These are phyloP conservation scores for Omphalotus guepiniiformis DNA, from an alignment of 768 basidiomycete genomes.

Conservation along the genomic window DNA sequence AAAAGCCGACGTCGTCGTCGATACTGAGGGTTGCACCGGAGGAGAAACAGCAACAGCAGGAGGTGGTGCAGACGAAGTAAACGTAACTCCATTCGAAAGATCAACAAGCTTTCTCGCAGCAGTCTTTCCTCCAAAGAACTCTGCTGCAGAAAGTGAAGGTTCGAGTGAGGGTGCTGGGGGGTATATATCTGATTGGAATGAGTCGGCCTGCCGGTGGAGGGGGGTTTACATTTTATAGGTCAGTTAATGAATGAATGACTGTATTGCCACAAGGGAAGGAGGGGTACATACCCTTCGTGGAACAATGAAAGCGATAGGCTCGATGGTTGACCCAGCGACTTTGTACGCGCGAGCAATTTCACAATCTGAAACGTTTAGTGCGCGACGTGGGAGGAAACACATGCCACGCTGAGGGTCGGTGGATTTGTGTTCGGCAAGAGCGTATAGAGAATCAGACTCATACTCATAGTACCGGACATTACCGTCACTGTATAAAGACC, in stretches of 20 bases:
- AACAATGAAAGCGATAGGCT: conserved; percentile 93
- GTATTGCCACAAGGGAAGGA: too few species aligned
- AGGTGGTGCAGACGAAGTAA: conserved; percentile 19
- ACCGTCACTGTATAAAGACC: conserved; percentile 62
- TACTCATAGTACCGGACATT: conserved; percentile 98
- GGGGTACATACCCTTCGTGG: conserved; percentile 70
- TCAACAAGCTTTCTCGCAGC: conserved; percentile 70
- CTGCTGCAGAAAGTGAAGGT: conserved; percentile 72
- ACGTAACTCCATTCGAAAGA: conserved; percentile 58
- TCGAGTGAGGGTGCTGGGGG: conserved; percentile 85
- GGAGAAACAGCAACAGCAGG: conserved; percentile 26
- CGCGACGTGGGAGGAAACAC: conserved; percentile 92
- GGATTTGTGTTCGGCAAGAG: conserved; percentile 81
- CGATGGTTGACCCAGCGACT: conserved; percentile 64
- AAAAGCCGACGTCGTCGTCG: conserved; percentile 20
- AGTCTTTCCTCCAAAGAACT: conserved; percentile 86
- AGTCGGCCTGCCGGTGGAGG: conserved; percentile 58
- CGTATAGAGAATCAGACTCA: conserved; percentile 76
- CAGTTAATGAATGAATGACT: too few species aligned
- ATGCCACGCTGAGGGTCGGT: conserved; percentile 94
- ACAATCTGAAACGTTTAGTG: conserved; percentile 84
- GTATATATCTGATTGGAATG: conserved; percentile 97
- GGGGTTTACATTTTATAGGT: too few species aligned
- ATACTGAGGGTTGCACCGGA: conserved; percentile 20
- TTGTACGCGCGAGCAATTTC: conserved; percentile 97